Conservation (phyloP, 305 asterid genomes). For the Coffea humblotiana region DNA sequence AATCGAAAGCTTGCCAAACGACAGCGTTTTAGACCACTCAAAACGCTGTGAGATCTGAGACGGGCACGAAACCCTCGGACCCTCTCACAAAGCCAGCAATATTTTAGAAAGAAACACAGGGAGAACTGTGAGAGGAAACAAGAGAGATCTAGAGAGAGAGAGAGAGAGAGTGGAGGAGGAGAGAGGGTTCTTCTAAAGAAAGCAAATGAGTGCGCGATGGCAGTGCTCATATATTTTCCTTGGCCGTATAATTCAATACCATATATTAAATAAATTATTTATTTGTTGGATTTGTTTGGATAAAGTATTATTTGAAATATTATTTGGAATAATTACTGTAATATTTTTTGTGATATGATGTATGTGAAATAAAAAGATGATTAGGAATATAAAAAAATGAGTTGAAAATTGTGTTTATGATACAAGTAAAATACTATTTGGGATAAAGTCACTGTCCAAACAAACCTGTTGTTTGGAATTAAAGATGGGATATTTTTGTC, state of each 20-base stretch:
- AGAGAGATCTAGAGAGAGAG: conserved; percentile 13
- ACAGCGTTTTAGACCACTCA: conserved; percentile 23
- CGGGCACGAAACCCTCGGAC: conserved; percentile 31
- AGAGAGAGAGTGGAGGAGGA: conserved; percentile 7
- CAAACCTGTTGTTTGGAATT: neutral
- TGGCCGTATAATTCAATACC: neutral
- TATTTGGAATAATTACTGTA: no score
- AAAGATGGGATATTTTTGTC: neutral
- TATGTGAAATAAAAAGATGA: no score
- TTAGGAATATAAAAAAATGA: no score
- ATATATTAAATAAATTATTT: neutral
- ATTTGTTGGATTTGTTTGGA: no score
- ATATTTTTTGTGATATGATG: no score
- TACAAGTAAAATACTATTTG: no score
- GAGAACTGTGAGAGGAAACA: conserved; percentile 16
- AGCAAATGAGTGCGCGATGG: conserved; percentile 7
- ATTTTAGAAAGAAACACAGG: conserved; percentile 11
- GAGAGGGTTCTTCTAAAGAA: conserved; percentile 20
- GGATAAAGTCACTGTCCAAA: no score
- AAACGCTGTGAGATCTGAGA: conserved; percentile 27
- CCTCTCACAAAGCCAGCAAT: conserved; percentile 16
- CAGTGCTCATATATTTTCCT: conserved; percentile 15
- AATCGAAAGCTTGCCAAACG: neutral
- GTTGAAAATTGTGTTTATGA: no score
- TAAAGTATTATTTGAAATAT: no score